Conservation (phyloP, 2,329 filamentous ascomycete genomes). For the Fusarium domesticum region DNA sequence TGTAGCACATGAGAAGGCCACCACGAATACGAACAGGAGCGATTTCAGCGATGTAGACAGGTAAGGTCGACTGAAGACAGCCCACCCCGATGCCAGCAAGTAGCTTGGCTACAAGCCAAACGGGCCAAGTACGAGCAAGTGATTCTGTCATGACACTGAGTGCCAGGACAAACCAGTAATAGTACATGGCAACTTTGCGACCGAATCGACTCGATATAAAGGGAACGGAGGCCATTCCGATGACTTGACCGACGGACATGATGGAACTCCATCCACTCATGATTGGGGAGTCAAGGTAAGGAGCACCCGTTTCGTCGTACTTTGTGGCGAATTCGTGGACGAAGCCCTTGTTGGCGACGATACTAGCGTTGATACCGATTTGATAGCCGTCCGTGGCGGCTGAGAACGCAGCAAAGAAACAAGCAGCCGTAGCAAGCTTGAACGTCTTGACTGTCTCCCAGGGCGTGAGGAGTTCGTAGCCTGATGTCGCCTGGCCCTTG, state of each 20-base stretch:
- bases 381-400: conserved; percentile 43
- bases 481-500: no score
- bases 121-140: conserved; percentile 10
- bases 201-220: conserved; percentile 10
- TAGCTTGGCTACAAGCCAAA: conserved; percentile 17
- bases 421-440: no score
- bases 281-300: conserved; percentile 35
- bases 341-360: conserved; percentile 42
- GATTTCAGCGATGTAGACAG: conserved; percentile 15
- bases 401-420: conserved; percentile 40
- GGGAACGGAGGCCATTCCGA: conserved; percentile 24
- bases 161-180: conserved; percentile 12
- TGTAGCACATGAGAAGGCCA: conserved; percentile 15
- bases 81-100: conserved; percentile 17
- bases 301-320: no score
- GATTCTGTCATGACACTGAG: conserved; percentile 14
- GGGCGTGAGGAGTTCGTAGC: no score
- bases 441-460: no score
- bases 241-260: conserved; percentile 38
- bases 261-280: conserved; percentile 39
- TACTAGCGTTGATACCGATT: conserved; percentile 36
- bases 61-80: conserved; percentile 14
- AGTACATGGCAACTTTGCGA: conserved; percentile 9
- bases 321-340: conserved; percentile 36
- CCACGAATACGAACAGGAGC: conserved; percentile 14